Evolutionary conservation across 2,329 filamentous ascomycete species (phyloP).

Genomic region (Colletotrichum sp.): DNA sequence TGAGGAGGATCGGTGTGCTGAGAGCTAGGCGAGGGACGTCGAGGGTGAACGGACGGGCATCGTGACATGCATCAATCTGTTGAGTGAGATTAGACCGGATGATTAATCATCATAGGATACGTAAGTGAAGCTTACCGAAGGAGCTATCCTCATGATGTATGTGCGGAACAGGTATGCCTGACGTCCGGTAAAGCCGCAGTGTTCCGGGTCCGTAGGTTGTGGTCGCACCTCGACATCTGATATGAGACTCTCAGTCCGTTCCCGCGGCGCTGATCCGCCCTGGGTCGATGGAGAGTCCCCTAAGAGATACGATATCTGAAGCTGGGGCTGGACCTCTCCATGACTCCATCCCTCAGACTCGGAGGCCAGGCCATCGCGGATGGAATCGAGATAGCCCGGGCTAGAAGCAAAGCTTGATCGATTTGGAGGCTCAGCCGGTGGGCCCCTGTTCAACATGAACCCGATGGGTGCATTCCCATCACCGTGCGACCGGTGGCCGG

Average conservation of each 20-base stretch:
- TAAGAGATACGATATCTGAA: conserved; percentile 8
- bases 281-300: conserved; percentile 3
- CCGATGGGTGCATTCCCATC: conserved; percentile 12
- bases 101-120: not conserved
- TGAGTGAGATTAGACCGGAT: not conserved
- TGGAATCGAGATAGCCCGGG: not conserved
- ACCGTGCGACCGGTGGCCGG: conserved; percentile 3
- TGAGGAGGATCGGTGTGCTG: conserved; percentile 48
- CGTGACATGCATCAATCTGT: conserved; percentile 19
- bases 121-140: not conserved
- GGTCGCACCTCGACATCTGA: not conserved
- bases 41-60: conserved; percentile 42
- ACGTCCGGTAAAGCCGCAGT: conserved; percentile 4
- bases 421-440: not conserved
- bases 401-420: not conserved
- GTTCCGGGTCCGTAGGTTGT: not conserved
- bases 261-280: not conserved
- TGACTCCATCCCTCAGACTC: not conserved
- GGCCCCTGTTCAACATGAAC: conserved; percentile 2
- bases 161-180: conserved; percentile 13
- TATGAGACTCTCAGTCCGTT: not conserved
- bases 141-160: conserved; percentile 12
- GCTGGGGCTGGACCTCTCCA: not conserved
- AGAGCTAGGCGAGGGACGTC: conserved; percentile 52
- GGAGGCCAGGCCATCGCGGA: not conserved